phyloP scores from a whole-genome alignment of 306 rosid genomes.

The Betula pendula region DNA sequence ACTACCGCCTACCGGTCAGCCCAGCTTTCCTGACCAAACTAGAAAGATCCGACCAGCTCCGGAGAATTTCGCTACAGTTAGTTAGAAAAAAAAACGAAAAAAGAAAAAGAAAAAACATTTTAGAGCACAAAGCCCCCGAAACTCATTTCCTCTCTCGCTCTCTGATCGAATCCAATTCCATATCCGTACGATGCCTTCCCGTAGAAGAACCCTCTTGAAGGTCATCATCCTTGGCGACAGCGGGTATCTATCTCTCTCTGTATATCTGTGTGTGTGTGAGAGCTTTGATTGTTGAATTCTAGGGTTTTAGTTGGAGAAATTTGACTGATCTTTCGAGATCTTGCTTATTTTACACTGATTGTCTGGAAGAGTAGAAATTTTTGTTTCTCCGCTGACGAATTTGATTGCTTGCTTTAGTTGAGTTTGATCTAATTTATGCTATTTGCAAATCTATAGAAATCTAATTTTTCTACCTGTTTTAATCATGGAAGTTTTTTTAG shows the following conservation, averaged over 20 bases:
- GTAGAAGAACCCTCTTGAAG: constrained; percentile 94
- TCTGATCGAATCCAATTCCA: constrained; percentile 30
- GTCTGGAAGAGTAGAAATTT: constrained; percentile 8
- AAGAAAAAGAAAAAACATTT: background rate
- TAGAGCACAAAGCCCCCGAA: background rate
- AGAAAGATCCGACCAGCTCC: constrained; percentile 21
- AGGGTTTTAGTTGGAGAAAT: constrained; percentile 18
- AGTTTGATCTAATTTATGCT: background rate
- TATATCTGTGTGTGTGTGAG: background rate
- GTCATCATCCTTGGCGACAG: constrained; percentile 99
- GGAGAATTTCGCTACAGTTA: background rate
- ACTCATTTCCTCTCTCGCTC: constrained; percentile 22
- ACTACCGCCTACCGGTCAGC: constrained; percentile 35
- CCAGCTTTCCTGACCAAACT: constrained; percentile 30
- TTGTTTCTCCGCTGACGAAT: background rate
- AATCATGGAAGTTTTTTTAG: background rate
- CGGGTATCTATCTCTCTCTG: constrained; percentile 55
- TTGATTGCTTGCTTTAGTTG: background rate
- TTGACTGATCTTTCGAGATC: constrained; percentile 43
- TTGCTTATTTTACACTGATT: background rate
- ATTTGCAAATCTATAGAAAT: background rate
- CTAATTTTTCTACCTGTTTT: background rate
- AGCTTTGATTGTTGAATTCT: constrained; percentile 1
- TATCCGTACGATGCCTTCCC: constrained; percentile 74
- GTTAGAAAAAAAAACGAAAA: no score